Base-by-base conservation (phyloP, 164 flowering plant species). In the Vitis labrusca region DNA sequence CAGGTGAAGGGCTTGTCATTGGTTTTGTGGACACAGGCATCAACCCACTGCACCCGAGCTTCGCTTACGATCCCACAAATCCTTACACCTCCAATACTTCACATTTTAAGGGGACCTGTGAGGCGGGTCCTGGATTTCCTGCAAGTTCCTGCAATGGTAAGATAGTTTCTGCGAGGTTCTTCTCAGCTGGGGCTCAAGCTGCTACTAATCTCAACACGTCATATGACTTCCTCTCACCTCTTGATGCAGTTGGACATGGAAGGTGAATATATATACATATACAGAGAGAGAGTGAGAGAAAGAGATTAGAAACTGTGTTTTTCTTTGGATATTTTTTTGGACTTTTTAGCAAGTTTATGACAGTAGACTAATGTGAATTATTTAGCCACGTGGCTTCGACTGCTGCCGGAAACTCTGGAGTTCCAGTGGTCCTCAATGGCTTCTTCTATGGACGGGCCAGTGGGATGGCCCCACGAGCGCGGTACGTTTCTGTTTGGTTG, bases 381-480 rank as follows among this genome's bases (percentile, higher is more conserved):
- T 74, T 67, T 84, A 92, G 98, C 67, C 97, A 94, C 71, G 98
- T 94, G 32, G 97, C 98, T 11, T 80, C 97, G n/a, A 83, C 72
- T 29, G 97, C 98, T 16, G 97, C 97, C 14, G 98, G 97, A 49
- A 94, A 94, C 78, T 73, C 71, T 67, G 85, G 86, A 66, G 89
- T 88, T 57, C 97, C 97, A 10, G 97, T 92, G 62, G 79, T 86
- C n/a, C 80, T 85, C 63, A 76, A 92, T 69, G 93, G 92, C 54
- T 91, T 84, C 85, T 81, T 76, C 59, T 94, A 91, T 61, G 98
- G 98, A 19, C 73, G 59, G 48, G 95, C 98, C 64, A 86, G 91
- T 72, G 97, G 98, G 49, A 92, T 92, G 93, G 97, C 98, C 12
- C 98, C 98, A n/a, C 81, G 89, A 37, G 97, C 98, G 44, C 62